Percentiles rank a stretch among this genome's conserved stretches.
phyloP scores from a whole-genome alignment of 768 basidiomycete species.

The Suillus plorans region DNA sequence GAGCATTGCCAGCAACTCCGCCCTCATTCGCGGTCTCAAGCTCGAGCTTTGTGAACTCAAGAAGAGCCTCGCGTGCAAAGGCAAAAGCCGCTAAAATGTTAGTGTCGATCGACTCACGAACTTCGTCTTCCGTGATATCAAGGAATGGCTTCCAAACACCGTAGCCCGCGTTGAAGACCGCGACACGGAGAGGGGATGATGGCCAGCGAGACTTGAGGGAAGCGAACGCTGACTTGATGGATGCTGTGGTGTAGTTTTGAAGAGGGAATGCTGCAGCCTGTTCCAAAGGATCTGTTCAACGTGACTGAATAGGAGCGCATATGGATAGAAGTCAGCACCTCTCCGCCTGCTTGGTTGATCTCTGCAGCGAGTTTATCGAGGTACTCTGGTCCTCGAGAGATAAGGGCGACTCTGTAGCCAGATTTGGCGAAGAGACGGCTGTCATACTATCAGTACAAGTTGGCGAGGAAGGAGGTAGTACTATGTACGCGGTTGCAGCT shows the following conservation, averaged over 20 bases:
- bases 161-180: slow-evolving; percentile 62
- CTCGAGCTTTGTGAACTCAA: slow-evolving; percentile 57
- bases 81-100: slow-evolving; percentile 61
- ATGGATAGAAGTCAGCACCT: slow-evolving; percentile 33
- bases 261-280: slow-evolving; percentile 62
- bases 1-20: slow-evolving; percentile 34
- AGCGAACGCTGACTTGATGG: slow-evolving; percentile 50
- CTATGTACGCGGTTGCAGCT: slow-evolving; percentile 53
- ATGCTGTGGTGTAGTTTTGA: slow-evolving; percentile 46
- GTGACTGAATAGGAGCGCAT: not conserved
- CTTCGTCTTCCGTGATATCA: slow-evolving; percentile 56
- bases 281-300: not conserved
- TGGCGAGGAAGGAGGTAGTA: not conserved
- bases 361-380: slow-evolving; percentile 54
- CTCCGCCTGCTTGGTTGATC: slow-evolving; percentile 57
- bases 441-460: slow-evolving; percentile 3
- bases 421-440: slow-evolving; percentile 61
- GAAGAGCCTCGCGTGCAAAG: slow-evolving; percentile 60
- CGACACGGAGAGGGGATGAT: slow-evolving; percentile 53
- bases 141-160: slow-evolving; percentile 69
- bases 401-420: slow-evolving; percentile 66
- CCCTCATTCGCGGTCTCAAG: slow-evolving; percentile 41
- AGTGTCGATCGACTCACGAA: slow-evolving; percentile 48
- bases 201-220: slow-evolving; percentile 47
- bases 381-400: slow-evolving; percentile 55